These are phyloP conservation scores for Gynochthodes officinalis DNA, from an alignment of 257 asterid species.

Conservation along the genomic window DNA sequence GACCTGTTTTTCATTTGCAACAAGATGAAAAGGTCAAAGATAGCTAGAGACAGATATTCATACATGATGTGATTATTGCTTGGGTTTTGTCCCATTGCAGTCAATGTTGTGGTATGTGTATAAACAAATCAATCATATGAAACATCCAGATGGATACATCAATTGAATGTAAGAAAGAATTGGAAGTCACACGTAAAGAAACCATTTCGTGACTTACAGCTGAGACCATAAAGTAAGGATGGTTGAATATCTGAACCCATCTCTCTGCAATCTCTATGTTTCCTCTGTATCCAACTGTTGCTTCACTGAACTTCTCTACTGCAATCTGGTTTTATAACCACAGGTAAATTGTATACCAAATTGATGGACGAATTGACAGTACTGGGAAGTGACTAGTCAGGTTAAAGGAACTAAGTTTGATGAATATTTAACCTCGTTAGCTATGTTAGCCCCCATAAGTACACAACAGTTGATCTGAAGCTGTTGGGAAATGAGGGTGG, in stretches of 20 bases:
- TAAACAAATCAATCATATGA: no score
- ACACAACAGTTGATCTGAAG: conserved; percentile 78
- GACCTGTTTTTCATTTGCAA: conserved; percentile 44
- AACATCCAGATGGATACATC: no score
- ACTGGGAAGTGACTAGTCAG: neutral
- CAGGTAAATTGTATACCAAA: neutral
- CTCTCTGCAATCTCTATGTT: conserved; percentile 64
- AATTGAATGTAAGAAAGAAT: no score
- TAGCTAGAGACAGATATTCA: neutral
- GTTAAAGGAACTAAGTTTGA: neutral
- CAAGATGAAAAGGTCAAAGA: neutral
- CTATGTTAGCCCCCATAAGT: conserved; percentile 90
- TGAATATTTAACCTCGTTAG: conserved; percentile 58
- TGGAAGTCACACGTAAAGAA: no score
- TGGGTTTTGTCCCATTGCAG: no score
- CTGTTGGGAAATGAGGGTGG: conserved; percentile 60
- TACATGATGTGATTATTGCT: no score
- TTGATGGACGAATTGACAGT: neutral
- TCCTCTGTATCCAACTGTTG: conserved; percentile 74
- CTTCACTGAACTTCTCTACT: conserved; percentile 85
- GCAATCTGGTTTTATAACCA: conserved; percentile 56
- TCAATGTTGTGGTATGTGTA: no score
- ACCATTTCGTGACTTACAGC: conserved; percentile 49
- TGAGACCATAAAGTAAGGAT: conserved; percentile 70
- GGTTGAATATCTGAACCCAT: conserved; percentile 83